Evolutionary conservation across 2,329 filamentous ascomycete species (phyloP).

Genomic region (Tolypocladium amazonense): DNA sequence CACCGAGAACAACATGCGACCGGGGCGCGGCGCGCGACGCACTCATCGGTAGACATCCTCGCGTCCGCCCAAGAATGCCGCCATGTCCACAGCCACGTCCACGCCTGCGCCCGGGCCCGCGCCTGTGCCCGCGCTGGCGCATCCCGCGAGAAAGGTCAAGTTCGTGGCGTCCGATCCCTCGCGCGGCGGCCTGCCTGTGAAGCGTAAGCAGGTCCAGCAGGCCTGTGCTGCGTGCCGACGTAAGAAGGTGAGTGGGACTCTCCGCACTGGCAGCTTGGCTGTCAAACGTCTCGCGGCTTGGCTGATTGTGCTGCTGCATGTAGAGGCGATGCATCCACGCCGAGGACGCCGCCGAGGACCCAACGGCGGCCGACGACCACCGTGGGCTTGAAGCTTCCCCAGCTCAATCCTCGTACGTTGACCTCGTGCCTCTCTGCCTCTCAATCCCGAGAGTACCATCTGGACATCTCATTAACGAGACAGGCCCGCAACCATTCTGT

Average conservation of each 20-base stretch:
- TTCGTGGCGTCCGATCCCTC: slow-evolving; percentile 45
- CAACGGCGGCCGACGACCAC: slow-evolving; percentile 15
- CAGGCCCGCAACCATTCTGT: not conserved
- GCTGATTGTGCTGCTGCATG: not conserved
- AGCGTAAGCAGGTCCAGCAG: slow-evolving; percentile 48
- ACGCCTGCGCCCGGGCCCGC: not conserved
- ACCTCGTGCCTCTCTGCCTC: not conserved
- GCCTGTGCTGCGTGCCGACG: slow-evolving; percentile 45
- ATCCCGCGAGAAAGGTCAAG: slow-evolving; percentile 28
- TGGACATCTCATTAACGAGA: not conserved
- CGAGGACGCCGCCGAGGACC: slow-evolving; percentile 20
- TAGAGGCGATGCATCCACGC: slow-evolving; percentile 35
- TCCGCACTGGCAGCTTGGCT: not conserved
- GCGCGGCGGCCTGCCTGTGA: slow-evolving; percentile 40
- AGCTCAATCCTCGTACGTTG: slow-evolving; percentile 19
- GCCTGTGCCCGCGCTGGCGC: not conserved
- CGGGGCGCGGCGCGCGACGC: not conserved
- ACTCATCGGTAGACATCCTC: not conserved
- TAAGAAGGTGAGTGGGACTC: slow-evolving; percentile 32
- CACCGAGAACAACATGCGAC: not conserved
- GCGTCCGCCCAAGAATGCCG: slow-evolving; percentile 2
- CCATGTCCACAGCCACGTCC: slow-evolving; percentile 8
- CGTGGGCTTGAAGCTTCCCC: slow-evolving; percentile 14
- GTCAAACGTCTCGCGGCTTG: not conserved
- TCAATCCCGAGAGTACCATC: no score